Percentiles rank a stretch among this genome's conserved stretches.
These are phyloP conservation scores for Podila verticillata DNA, from an alignment of 192 early-diverging fungal species.

Conservation along the genomic window DNA sequence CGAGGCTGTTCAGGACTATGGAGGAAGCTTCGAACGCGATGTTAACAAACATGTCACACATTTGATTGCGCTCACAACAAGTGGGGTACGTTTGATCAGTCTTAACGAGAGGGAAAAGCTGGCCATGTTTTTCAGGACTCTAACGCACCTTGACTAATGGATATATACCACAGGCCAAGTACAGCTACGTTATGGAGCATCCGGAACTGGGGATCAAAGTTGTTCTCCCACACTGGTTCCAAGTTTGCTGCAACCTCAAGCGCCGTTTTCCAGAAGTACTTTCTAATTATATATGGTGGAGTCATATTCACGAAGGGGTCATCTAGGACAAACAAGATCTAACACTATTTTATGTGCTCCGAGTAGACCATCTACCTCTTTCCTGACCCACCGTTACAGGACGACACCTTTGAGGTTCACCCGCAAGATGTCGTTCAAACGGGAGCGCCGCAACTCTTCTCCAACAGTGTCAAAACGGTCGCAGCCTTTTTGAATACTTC, in stretches of 20 bases:
- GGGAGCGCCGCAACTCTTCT: slow-evolving; percentile 21
- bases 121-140: neutral
- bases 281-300: slow-evolving; percentile 9
- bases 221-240: slow-evolving; percentile 81
- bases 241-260: slow-evolving; percentile 68
- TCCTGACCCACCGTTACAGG: slow-evolving; percentile 40
- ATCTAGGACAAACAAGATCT: too few species aligned
- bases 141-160: neutral
- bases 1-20: slow-evolving; percentile 21
- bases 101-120: neutral
- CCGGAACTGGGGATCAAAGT: slow-evolving; percentile 62
- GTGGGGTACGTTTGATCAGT: slow-evolving; percentile 17
- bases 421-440: neutral
- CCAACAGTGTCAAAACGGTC: slow-evolving; percentile 29
- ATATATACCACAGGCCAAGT: slow-evolving; percentile 51
- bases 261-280: slow-evolving; percentile 59
- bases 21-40: slow-evolving; percentile 7
- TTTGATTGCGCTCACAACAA: slow-evolving; percentile 18
- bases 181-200: slow-evolving; percentile 53
- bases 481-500: slow-evolving; percentile 15
- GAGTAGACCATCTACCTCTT: slow-evolving; percentile 36
- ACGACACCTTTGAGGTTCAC: slow-evolving; percentile 1
- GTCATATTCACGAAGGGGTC: neutral
- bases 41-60: slow-evolving; percentile 19
- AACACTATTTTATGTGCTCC: too few species aligned